Percentiles rank a stretch among this genome's conserved stretches.
Evolutionary conservation across 805 yeast genomes (phyloP).

Genomic region (Candida easanensis): DNA sequence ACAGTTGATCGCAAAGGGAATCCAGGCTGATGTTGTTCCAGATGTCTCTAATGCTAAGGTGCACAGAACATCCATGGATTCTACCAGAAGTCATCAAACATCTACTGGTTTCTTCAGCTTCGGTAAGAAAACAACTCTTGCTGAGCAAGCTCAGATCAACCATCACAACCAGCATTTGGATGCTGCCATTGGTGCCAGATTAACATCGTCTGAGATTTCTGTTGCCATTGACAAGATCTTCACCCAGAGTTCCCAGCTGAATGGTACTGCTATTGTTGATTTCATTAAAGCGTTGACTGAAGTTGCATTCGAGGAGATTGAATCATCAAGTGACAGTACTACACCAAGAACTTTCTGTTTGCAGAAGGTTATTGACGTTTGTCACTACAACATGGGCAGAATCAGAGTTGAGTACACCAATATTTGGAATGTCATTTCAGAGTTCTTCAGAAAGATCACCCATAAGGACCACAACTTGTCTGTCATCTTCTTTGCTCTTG

Average conservation of each 20-base stretch:
- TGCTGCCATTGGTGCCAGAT: constrained; percentile 51
- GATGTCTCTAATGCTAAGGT: constrained; percentile 74
- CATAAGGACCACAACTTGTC: constrained; percentile 65
- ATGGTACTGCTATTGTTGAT: constrained; percentile 81
- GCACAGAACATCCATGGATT: constrained; percentile 49
- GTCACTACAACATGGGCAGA: constrained; percentile 96
- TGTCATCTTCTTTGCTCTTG: constrained; percentile 87
- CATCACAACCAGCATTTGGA: constrained; percentile 69
- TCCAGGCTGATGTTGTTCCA: constrained; percentile 79
- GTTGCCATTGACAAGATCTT: constrained; percentile 86
- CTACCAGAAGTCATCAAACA: constrained; percentile 37
- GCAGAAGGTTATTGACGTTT: constrained; percentile 95
- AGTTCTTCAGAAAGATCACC: constrained; percentile 80
- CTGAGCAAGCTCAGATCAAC: constrained; percentile 67
- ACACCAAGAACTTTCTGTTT: constrained; percentile 90
- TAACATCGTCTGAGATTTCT: constrained; percentile 65
- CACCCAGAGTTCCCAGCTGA: constrained; percentile 72
- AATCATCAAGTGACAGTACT: constrained; percentile 74
- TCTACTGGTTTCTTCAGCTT: constrained; percentile 46
- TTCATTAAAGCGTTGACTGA: constrained; percentile 85
- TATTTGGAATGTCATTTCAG: constrained; percentile 92
- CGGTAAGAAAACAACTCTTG: constrained; percentile 50
- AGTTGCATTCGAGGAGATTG: constrained; percentile 88
- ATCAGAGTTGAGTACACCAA: constrained; percentile 96
- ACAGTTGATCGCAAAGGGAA: constrained; percentile 83